Percentiles rank a stretch among this genome's conserved stretches.
Conservation (phyloP, 2,329 filamentous ascomycete species). For the Fusarium temperatum region DNA sequence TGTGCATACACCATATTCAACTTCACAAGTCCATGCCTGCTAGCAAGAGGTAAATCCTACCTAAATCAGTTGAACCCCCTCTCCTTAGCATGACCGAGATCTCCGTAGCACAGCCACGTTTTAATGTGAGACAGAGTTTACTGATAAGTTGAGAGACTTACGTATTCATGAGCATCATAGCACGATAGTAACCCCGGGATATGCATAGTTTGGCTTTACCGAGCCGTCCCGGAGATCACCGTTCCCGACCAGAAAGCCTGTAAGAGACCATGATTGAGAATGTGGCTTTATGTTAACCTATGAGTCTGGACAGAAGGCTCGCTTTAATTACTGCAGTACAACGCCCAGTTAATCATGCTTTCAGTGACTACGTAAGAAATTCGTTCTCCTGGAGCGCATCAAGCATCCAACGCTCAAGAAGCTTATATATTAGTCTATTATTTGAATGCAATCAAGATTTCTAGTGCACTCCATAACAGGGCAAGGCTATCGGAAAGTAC, state of each 20-base stretch:
- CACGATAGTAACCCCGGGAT: neutral
- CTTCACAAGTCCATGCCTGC: neutral
- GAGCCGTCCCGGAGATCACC: neutral
- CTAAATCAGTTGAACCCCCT: neutral
- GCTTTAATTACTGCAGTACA: neutral
- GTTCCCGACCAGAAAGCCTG: neutral
- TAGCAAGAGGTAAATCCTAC: neutral
- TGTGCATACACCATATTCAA: neutral
- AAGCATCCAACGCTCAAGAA: neutral
- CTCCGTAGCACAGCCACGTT: neutral
- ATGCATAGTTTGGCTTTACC: neutral
- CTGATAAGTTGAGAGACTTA: neutral
- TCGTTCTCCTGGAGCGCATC: neutral
- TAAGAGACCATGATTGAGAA: neutral
- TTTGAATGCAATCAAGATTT: neutral
- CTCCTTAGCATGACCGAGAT: neutral
- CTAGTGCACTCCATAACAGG: neutral
- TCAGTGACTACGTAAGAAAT: neutral
- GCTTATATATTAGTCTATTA: neutral
- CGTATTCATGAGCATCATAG: neutral
- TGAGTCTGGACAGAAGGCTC: neutral
- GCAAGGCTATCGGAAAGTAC: neutral
- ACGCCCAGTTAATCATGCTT: neutral
- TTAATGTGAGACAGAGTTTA: neutral
- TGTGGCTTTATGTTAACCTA: neutral